phyloP scores from a whole-genome alignment of 169 alveolate genomes.

The Ichthyophthirius multifiliis region DNA sequence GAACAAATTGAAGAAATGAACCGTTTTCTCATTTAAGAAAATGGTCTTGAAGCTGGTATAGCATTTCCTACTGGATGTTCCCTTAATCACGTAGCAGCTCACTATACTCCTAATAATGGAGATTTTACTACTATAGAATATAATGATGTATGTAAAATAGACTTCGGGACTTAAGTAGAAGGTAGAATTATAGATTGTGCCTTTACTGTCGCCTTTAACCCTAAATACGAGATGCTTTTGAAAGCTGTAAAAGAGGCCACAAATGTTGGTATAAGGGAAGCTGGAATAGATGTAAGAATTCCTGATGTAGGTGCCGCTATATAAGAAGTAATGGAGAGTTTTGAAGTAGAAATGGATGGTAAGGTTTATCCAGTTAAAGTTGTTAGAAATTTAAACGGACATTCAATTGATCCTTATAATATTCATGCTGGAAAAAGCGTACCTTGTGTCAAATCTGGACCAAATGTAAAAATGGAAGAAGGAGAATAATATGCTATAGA shows the following conservation, averaged over 20 bases:
- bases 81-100: conserved; percentile 98
- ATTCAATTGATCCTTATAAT: conserved; percentile 94
- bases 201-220: conserved; percentile 97
- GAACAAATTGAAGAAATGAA: conserved; percentile 95
- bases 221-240: conserved; percentile 86
- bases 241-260: conserved; percentile 99
- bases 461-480: conserved; percentile 96
- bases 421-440: conserved; percentile 99
- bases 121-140: conserved; percentile 80
- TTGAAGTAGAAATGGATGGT: conserved; percentile 95
- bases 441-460: conserved; percentile 96
- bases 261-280: conserved; percentile 95
- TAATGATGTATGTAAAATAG: conserved; percentile 98
- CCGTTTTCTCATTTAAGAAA: conserved; percentile 93
- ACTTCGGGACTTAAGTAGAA: conserved; percentile 99
- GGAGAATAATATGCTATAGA: conserved; percentile 99
- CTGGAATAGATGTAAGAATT: conserved; percentile 99
- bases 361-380: conserved; percentile 93
- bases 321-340: conserved; percentile 97
- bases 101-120: conserved; percentile 97
- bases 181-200: conserved; percentile 99
- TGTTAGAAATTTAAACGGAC: conserved; percentile 98
- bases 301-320: conserved; percentile 98
- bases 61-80: conserved; percentile 99
- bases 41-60: conserved; percentile 97